Evolutionary conservation across 2,329 filamentous ascomycete genomes (phyloP).

Genomic region (Ascochyta viciae-villosae): DNA sequence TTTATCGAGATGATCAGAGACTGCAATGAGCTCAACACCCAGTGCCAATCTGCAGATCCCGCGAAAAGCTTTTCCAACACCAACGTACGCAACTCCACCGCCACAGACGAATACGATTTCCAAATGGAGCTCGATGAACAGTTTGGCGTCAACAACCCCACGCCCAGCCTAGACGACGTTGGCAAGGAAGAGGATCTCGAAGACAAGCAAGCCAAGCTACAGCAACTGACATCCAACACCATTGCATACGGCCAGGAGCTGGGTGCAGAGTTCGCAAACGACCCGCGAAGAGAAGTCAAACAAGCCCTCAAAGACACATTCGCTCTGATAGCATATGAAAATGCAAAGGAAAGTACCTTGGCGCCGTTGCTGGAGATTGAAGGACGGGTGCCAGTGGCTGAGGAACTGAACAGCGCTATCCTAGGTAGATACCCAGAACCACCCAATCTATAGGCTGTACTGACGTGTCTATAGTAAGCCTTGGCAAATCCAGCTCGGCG

Average conservation of each 20-base stretch:
- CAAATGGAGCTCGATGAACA: constrained; percentile 66
- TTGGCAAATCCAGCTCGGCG: constrained; percentile 87
- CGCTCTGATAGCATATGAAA: constrained; percentile 83
- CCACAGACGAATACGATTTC: constrained; percentile 60
- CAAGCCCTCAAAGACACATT: constrained; percentile 84
- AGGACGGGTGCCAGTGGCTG: constrained; percentile 80
- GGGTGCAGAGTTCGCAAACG: constrained; percentile 76
- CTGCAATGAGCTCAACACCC: constrained; percentile 52
- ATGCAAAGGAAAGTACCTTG: constrained; percentile 79
- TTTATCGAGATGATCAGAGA: constrained; percentile 83
- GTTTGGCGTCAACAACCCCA: constrained; percentile 45
- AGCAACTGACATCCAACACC: constrained; percentile 69
- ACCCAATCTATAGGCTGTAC: constrained; percentile 9
- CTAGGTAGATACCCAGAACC: constrained; percentile 63
- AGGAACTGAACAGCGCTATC: constrained; percentile 93
- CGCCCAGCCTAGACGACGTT: constrained; percentile 36
- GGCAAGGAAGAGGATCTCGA: constrained; percentile 47
- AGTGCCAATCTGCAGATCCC: constrained; percentile 31
- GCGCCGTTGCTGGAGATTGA: constrained; percentile 78
- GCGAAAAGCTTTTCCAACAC: constrained; percentile 39
- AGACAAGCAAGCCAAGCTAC: constrained; percentile 41
- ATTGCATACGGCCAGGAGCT: constrained; percentile 82
- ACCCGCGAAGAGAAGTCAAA: constrained; percentile 72
- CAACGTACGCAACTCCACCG: constrained; percentile 48
- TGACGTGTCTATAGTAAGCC: constrained; percentile 69